Evolutionary conservation across 495 filamentous ascomycete genomes (phyloP).

Genomic region (Platismatia glauca): DNA sequence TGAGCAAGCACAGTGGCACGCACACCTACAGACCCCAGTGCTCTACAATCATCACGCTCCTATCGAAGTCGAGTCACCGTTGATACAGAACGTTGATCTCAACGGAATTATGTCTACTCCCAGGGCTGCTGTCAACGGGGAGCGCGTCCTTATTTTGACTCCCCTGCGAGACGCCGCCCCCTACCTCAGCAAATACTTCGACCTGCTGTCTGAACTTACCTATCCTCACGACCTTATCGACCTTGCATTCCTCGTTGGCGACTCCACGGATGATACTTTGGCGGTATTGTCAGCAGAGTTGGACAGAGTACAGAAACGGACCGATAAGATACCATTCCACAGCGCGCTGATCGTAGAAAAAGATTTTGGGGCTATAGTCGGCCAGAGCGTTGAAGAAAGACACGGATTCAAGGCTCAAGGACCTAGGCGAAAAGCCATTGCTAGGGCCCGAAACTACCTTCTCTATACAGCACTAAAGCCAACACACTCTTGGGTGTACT

Average conservation of each 20-base stretch:
- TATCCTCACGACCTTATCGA: slow-evolving; percentile 97
- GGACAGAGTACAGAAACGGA: slow-evolving; percentile 75
- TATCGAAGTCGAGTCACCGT: slow-evolving; percentile 67
- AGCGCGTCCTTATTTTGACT: slow-evolving; percentile 90
- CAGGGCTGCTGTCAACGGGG: slow-evolving; percentile 66
- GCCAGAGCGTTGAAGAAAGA: slow-evolving; percentile 69
- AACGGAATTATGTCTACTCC: slow-evolving; percentile 77
- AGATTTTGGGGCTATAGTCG: slow-evolving; percentile 64
- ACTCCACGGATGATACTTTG: slow-evolving; percentile 82
- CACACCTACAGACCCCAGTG: slow-evolving; percentile 81
- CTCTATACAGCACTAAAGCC: slow-evolving; percentile 76
- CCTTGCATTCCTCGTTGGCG: slow-evolving; percentile 86
- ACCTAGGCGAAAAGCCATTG: slow-evolving; percentile 84
- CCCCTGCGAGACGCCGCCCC: slow-evolving; percentile 81
- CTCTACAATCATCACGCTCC: slow-evolving; percentile 93
- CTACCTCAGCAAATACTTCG: slow-evolving; percentile 82
- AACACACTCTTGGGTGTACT: slow-evolving; percentile 97
- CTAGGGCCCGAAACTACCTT: slow-evolving; percentile 82
- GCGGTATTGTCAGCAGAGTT: slow-evolving; percentile 72
- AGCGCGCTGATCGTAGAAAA: slow-evolving; percentile 79
- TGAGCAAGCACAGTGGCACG: slow-evolving; percentile 81
- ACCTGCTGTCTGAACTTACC: slow-evolving; percentile 78
- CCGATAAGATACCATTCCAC: slow-evolving; percentile 69
- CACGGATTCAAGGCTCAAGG: slow-evolving; percentile 85
- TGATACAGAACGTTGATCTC: slow-evolving; percentile 71